Evolutionary conservation across 768 basidiomycete genomes (phyloP), one percentile per base, ranked within the genome.

Genomic region (Chlorophyllum brunneum): DNA sequence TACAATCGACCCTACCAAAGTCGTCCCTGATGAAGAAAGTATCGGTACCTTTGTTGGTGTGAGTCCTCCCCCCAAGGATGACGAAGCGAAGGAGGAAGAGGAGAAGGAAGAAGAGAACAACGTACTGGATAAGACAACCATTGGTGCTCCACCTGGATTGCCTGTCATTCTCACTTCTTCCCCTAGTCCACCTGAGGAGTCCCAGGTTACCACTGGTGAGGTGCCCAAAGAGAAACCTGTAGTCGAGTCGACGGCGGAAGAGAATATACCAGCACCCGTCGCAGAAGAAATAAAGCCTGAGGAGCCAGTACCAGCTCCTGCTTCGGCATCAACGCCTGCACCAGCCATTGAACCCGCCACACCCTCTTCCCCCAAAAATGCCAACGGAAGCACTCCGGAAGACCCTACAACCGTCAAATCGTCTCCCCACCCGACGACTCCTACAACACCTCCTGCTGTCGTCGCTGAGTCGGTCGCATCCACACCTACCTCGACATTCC

Each of bases 401-500:
- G 50, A 59, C 23, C 44, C 60, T 30, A 45, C 63, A 2, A 27
- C 27, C 26, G 18, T 37, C 60, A 61, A 27, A 57, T 52, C 26
- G 20, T 13, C 53, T 55, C 33, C 62, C 65, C 34, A 44, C 48
- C 24, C 68, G 64, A 59, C 69, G 18, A 56, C 68, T 9, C 62
- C 66, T 7, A 54, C 57, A 10, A 55, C 42, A 5, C 50, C 64
- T 16, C 58, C 61, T 6, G 49, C 59, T 8, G 45, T 51, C 11
- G 60, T 67, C 23, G 15, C 41, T 3, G 41, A 43, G 41, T 61
- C 64, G 5, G 56, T 66, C 20, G 10, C 43, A 20, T 50, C 54
- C 2, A 58, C 74, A 23, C 71, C 75, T 7, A 71, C 63, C 48
- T 65, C 68, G 49, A 70, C 67, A 18, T 43, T 54, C n/a, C 46